phyloP scores from a whole-genome alignment of 306 rosid species.

The Ormosia emarginata region DNA sequence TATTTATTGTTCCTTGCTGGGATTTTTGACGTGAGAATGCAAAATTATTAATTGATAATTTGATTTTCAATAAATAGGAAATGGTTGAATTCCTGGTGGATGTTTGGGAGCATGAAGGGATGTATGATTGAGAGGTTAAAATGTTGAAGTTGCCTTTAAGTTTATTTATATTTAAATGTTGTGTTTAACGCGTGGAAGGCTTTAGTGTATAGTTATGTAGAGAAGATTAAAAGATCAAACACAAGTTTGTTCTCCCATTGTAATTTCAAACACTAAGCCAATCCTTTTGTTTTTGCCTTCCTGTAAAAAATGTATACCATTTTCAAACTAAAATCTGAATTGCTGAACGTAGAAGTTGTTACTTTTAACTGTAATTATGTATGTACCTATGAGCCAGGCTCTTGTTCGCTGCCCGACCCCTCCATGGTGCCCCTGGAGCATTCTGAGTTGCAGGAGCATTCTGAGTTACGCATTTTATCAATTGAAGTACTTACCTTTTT shows the following conservation, averaged over 20 bases:
- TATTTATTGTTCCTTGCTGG: slow-evolving; percentile 10
- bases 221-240: slow-evolving; percentile 32
- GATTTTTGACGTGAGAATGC: slow-evolving; percentile 12
- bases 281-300: slow-evolving; percentile 25
- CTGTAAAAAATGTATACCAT: slow-evolving; percentile 32
- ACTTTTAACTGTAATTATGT: slow-evolving; percentile 13
- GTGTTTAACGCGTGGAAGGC: slow-evolving; percentile 33
- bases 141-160: slow-evolving; percentile 24
- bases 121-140: slow-evolving; percentile 61
- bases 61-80: slow-evolving; percentile 49
- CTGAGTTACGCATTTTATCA: no score
- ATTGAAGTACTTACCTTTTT: neutral
- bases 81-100: slow-evolving; percentile 88
- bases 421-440: slow-evolving; percentile 1
- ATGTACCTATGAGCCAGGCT: neutral
- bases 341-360: slow-evolving; percentile 19
- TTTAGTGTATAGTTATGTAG: slow-evolving; percentile 40
- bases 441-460: no score
- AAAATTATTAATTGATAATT: slow-evolving; percentile 15
- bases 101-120: slow-evolving; percentile 89
- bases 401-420: neutral
- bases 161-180: slow-evolving; percentile 26
- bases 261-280: slow-evolving; percentile 27
- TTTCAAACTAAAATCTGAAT: slow-evolving; percentile 31
- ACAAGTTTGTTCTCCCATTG: slow-evolving; percentile 33